Base-by-base conservation (phyloP, 257 asterid species). In the Nicotiana otophora region DNA sequence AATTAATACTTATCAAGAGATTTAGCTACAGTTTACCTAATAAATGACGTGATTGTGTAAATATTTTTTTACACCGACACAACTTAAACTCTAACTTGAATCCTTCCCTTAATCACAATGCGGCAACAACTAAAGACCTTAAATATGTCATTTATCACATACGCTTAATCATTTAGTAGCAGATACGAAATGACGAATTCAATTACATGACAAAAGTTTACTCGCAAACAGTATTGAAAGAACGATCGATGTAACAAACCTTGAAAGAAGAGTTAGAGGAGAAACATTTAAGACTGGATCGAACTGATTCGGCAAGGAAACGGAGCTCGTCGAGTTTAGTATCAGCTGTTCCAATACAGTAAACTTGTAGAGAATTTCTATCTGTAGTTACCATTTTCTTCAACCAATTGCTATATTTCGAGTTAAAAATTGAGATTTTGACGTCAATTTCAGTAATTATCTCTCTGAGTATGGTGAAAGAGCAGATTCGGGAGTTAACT, bases 301-400 rank as follows among this genome's bases (percentile, higher is more conserved):
- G 89, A 81, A 92, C 81, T 48, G 90, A 84, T 1, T 88, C 82
- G 28, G 97, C 89, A 63, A 95, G 93, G 87, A 88, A 92, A 58
- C 82, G 88, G 78, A 95, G 95, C 87, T 95, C 97, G 15, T 92
- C 86, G 74, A 91, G 87, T 94, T 95, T 95, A 2, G 97, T 89
- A 84, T 95, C 99, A 80, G 97, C 99, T 5, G 99, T 95, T 63
- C 95, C 98, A 31, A 95, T 82, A 89, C 97, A 95, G 83, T 86
- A 92, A 10, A 94, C 87, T 80, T 89, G 88, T 86, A 79, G 53
- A 51, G 63, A 16, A 10, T 20, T 62, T 10, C 39, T n/a, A 20
- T 72, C 26, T 75, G 16, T 15, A 75, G 28, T 75, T 75, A 8
- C 80, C 80, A 75, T 75, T 26, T 75, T 75, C 23, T 3, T 12